A percentile compares a stretch with the other conserved stretches of the same genome.
These are phyloP conservation scores for Peronospora tabacina DNA, from an alignment of 352 stramenopile genomes.

Conservation along the genomic window DNA sequence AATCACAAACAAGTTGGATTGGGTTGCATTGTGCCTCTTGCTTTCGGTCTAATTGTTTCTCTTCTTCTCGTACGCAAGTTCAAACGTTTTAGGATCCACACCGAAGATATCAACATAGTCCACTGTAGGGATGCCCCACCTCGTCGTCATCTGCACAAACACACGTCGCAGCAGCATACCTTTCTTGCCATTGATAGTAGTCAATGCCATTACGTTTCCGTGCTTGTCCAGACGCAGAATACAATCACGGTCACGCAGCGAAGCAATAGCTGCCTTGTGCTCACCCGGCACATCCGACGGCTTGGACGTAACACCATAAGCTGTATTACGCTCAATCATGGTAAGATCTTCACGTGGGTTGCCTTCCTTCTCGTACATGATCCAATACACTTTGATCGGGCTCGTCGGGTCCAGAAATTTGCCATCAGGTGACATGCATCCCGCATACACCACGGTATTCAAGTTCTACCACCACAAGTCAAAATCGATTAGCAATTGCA, in stretches of 20 bases:
- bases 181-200: slow-evolving; percentile 59
- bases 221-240: slow-evolving; percentile 47
- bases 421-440: slow-evolving; percentile 30
- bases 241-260: slow-evolving; percentile 65
- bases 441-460: slow-evolving; percentile 83
- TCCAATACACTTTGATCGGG: slow-evolving; percentile 76
- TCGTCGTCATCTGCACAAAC: slow-evolving; percentile 78
- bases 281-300: slow-evolving; percentile 34
- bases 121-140: slow-evolving; percentile 73
- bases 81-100: slow-evolving; percentile 51
- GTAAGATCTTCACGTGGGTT: slow-evolving; percentile 69
- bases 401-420: slow-evolving; percentile 46
- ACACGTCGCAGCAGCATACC: slow-evolving; percentile 65
- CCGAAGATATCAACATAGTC: slow-evolving; percentile 82
- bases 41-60: slow-evolving; percentile 44
- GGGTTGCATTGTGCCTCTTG: slow-evolving; percentile 10
- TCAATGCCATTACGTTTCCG: slow-evolving; percentile 52
- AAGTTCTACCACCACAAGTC: slow-evolving; percentile 41
- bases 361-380: slow-evolving; percentile 80
- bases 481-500: background rate
- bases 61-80: slow-evolving; percentile 78
- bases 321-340: slow-evolving; percentile 80
- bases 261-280: slow-evolving; percentile 44
- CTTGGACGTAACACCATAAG: slow-evolving; percentile 55
- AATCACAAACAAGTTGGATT: slow-evolving; percentile 6